These are phyloP conservation scores for Globisporangium lucens DNA, from an alignment of 352 stramenopile genomes.

Conservation along the genomic window DNA sequence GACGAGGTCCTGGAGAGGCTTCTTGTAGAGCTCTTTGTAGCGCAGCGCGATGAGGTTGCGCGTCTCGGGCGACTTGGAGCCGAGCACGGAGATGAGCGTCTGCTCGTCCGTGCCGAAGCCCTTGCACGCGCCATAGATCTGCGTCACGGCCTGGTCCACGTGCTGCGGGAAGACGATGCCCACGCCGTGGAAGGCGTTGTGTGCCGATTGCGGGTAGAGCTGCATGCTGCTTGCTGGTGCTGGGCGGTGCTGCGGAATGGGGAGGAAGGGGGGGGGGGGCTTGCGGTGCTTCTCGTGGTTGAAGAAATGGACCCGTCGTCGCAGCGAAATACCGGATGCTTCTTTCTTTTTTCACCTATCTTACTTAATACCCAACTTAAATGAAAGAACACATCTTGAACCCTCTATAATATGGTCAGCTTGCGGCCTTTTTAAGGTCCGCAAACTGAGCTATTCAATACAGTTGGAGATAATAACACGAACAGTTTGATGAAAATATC, in stretches of 20 bases:
- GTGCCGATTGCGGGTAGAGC: constrained; percentile 59
- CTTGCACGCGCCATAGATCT: constrained; percentile 67
- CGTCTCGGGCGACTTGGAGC: constrained; percentile 62
- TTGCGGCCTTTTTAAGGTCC: not conserved
- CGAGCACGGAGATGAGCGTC: constrained; percentile 63
- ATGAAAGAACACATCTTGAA: not conserved
- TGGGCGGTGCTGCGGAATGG: not conserved
- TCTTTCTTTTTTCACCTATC: not conserved
- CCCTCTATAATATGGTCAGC: not conserved
- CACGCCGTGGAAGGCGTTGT: constrained; percentile 52
- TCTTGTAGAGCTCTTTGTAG: constrained; percentile 67
- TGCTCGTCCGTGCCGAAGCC: constrained; percentile 75
- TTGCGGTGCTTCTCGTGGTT: constrained; percentile 5
- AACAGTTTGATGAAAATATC: not conserved
- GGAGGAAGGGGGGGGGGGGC: not conserved
- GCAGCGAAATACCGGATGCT: not conserved
- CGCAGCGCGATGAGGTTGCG: constrained; percentile 65
- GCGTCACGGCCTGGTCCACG: constrained; percentile 59
- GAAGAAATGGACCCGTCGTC: not conserved
- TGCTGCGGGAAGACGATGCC: constrained; percentile 39
- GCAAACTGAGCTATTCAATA: not conserved
- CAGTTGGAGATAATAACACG: not conserved
- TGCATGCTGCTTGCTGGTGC: constrained; percentile 21
- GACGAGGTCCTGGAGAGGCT: constrained; percentile 51
- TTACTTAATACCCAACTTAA: not conserved